Conservation (phyloP, 139 green algal species). For the Picochlorum sp. region DNA sequence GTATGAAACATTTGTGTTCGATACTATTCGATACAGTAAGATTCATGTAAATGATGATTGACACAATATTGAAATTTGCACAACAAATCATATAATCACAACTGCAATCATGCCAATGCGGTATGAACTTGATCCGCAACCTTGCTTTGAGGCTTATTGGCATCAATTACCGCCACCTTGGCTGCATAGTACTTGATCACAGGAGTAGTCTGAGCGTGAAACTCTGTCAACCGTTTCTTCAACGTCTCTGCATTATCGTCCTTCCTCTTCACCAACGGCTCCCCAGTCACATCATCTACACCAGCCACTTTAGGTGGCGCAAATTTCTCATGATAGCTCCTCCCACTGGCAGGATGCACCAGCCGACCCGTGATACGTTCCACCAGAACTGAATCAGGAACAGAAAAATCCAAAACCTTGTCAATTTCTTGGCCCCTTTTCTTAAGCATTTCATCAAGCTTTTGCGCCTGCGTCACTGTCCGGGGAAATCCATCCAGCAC, state of each 20-base stretch:
- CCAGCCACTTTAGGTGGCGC: conserved; percentile 69
- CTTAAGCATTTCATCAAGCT: conserved; percentile 90
- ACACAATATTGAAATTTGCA: not conserved
- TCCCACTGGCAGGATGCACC: conserved; percentile 81
- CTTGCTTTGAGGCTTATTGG: conserved; percentile 36
- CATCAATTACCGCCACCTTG: conserved; percentile 48
- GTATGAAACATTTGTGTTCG: no score
- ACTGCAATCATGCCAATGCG: conserved; percentile 18
- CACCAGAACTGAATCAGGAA: conserved; percentile 78
- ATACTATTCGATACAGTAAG: not conserved
- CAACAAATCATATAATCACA: no score
- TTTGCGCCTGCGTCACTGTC: conserved; percentile 62
- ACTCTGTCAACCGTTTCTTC: conserved; percentile 75
- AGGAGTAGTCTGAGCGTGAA: conserved; percentile 84
- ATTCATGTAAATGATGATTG: not conserved
- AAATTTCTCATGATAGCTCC: conserved; percentile 95
- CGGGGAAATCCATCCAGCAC: conserved; percentile 96
- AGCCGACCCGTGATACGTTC: conserved; percentile 83
- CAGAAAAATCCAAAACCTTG: conserved; percentile 87
- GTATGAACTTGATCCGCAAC: conserved; percentile 49
- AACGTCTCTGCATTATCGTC: conserved; percentile 98
- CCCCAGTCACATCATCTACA: conserved; percentile 75
- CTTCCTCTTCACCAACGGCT: conserved; percentile 91
- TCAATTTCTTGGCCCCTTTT: conserved; percentile 69
- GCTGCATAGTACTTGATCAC: conserved; percentile 59